These are phyloP conservation scores for Lentinula boryana DNA, from an alignment of 768 basidiomycete species.

Conservation along the genomic window DNA sequence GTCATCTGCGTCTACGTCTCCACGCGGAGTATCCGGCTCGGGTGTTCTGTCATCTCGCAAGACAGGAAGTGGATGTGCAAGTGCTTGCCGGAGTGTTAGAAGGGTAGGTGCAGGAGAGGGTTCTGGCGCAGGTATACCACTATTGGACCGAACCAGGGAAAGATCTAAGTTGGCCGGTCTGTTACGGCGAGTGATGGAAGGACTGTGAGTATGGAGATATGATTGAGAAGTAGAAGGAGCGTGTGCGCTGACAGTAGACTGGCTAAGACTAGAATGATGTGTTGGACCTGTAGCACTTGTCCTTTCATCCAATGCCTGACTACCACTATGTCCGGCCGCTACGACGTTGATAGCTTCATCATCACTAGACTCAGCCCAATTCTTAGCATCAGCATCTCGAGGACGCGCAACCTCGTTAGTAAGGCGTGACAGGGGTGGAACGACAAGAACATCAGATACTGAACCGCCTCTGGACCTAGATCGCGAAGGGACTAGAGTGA, in stretches of 20 bases:
- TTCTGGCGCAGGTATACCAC: constrained; percentile 31
- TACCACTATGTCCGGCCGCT: constrained; percentile 76
- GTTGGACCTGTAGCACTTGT: constrained; percentile 51
- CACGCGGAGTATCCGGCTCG: constrained; percentile 32
- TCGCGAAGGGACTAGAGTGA: constrained; percentile 28
- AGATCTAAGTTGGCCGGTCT: constrained; percentile 71
- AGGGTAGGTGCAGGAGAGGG: constrained; percentile 62
- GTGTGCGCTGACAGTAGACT: constrained; percentile 18
- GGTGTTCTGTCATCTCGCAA: constrained; percentile 13
- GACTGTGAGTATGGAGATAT: constrained; percentile 23
- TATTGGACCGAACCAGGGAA: constrained; percentile 30
- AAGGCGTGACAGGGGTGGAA: constrained; percentile 31
- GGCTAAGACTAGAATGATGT: constrained; percentile 24
- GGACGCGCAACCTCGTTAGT: constrained; percentile 24
- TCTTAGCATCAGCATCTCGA: constrained; percentile 40
- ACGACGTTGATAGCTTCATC: constrained; percentile 84
- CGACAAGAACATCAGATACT: constrained; percentile 53
- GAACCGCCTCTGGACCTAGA: constrained; percentile 49
- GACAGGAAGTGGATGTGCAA: constrained; percentile 38
- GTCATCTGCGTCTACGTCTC: constrained; percentile 29
- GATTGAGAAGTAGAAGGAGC: constrained; percentile 16
- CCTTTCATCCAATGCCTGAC: constrained; percentile 77
- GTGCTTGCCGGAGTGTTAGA: constrained; percentile 59
- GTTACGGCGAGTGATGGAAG: constrained; percentile 34
- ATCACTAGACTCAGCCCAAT: constrained; percentile 76